A percentile compares a stretch with the other conserved stretches of the same genome.
Evolutionary conservation across 306 rosid genomes (phyloP).

Genomic region (Dalbergia cultrata): DNA sequence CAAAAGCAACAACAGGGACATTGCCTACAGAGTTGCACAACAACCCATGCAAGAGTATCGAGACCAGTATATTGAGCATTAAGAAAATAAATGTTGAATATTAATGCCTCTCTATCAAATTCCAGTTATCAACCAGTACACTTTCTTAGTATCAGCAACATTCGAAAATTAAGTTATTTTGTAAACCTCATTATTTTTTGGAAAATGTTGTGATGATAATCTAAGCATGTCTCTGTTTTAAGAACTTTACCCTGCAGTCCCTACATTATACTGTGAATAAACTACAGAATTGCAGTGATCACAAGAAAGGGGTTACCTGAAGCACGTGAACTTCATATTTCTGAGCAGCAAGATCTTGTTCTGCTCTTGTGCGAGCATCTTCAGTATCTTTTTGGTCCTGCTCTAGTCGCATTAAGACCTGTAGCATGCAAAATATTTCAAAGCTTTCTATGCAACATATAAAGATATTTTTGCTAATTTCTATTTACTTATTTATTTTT

Average conservation of each 20-base stretch:
- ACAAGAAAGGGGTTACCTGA: conserved; percentile 64
- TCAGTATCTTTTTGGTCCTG: conserved; percentile 90
- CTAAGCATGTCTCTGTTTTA: background rate
- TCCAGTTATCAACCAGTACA: conserved; percentile 8
- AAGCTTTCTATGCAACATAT: conserved; percentile 24
- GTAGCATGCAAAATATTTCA: conserved; percentile 43
- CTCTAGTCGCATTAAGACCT: conserved; percentile 80
- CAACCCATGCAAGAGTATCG: conserved; percentile 13
- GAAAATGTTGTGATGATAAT: conserved; percentile 18
- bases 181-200: background rate
- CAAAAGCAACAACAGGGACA: conserved; percentile 17
- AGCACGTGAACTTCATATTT: conserved; percentile 72
- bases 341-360: conserved; percentile 82
- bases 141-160: conserved; percentile 12
- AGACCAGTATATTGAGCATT: background rate
- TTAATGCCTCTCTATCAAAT: conserved; percentile 16
- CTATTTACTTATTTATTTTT: conserved; percentile 45
- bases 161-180: background rate
- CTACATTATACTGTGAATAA: conserved; percentile 5
- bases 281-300: conserved; percentile 36
- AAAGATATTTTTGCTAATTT: conserved; percentile 39
- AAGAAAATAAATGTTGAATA: conserved; percentile 6
- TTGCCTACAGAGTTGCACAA: background rate
- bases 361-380: conserved; percentile 87
- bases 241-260: conserved; percentile 10